Percentiles rank a stretch among this genome's conserved stretches.
Conservation (phyloP, 106 monocot species). For the Agapanthus africanus region DNA sequence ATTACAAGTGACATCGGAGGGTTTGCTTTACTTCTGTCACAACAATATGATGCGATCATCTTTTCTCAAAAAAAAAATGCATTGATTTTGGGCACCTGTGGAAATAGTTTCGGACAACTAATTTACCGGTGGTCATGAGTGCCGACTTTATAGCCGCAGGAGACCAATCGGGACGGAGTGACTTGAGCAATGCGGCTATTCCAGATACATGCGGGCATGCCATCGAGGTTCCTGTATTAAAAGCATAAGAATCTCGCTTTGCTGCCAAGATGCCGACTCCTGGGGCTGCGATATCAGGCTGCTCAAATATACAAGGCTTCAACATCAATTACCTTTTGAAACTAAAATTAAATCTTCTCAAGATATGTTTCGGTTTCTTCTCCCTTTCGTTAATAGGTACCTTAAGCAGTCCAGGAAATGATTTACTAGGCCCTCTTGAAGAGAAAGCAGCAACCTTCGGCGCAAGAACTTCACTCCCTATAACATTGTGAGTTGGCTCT, state of each 20-base stretch:
- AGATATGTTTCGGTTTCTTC: no score
- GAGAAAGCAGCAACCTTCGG: conserved; percentile 58
- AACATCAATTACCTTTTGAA: not conserved
- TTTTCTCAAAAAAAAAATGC: no score
- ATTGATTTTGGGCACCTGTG: no score
- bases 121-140: conserved; percentile 51
- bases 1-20: no score
- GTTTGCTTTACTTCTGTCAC: no score
- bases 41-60: no score
- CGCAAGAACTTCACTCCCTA: conserved; percentile 10
- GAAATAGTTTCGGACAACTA: no score
- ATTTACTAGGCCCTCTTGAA: conserved; percentile 47
- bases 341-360: no score
- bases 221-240: conserved; percentile 46
- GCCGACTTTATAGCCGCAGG: conserved; percentile 40
- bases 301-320: not conserved
- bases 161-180: conserved; percentile 42
- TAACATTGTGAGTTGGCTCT: not conserved
- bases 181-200: conserved; percentile 34
- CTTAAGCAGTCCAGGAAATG: not conserved
- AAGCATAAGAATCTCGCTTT: conserved; percentile 1
- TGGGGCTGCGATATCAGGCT: conserved; percentile 65
- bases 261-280: conserved; percentile 45
- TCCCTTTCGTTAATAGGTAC: not conserved
- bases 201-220: conserved; percentile 46